A percentile compares a stretch with the other conserved stretches of the same genome.
Evolutionary conservation across 2,329 filamentous ascomycete genomes (phyloP).

Genomic region (Neophaeococcomyces mojaviensis): DNA sequence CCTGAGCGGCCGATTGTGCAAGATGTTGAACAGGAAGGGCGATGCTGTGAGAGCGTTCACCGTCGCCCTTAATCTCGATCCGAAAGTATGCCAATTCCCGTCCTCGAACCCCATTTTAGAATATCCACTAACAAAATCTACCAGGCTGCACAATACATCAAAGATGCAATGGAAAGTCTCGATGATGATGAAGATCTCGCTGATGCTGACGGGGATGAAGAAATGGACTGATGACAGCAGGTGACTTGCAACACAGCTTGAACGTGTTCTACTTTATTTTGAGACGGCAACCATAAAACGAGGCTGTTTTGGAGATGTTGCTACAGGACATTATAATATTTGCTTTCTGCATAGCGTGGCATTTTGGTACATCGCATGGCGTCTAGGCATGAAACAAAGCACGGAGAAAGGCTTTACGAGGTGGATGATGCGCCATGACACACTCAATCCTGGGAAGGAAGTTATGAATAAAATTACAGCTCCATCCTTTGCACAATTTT

Average conservation of each 20-base stretch:
- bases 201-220: slow-evolving; percentile 52
- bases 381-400: neutral
- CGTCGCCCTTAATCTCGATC: slow-evolving; percentile 88
- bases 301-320: neutral
- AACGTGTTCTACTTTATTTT: too few species aligned
- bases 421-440: too few species aligned
- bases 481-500: too few species aligned
- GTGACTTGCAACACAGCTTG: neutral
- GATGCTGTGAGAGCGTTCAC: slow-evolving; percentile 90
- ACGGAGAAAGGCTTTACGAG: too few species aligned
- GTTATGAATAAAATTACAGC: too few species aligned
- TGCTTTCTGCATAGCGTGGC: slow-evolving; percentile 4
- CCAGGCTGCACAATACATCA: slow-evolving; percentile 86
- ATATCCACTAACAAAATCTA: slow-evolving; percentile 16
- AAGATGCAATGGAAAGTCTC: slow-evolving; percentile 89
- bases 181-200: slow-evolving; percentile 66
- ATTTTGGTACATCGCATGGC: slow-evolving; percentile 2
- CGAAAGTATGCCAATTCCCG: slow-evolving; percentile 60
- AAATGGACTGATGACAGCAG: slow-evolving; percentile 33
- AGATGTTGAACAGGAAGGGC: slow-evolving; percentile 52
- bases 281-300: neutral
- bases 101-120: too few species aligned
- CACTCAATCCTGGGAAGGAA: too few species aligned
- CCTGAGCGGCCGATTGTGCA: slow-evolving; percentile 64
- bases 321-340: neutral